Base-by-base conservation (phyloP, 257 asterid genomes). In the Salvia miltiorrhiza region DNA sequence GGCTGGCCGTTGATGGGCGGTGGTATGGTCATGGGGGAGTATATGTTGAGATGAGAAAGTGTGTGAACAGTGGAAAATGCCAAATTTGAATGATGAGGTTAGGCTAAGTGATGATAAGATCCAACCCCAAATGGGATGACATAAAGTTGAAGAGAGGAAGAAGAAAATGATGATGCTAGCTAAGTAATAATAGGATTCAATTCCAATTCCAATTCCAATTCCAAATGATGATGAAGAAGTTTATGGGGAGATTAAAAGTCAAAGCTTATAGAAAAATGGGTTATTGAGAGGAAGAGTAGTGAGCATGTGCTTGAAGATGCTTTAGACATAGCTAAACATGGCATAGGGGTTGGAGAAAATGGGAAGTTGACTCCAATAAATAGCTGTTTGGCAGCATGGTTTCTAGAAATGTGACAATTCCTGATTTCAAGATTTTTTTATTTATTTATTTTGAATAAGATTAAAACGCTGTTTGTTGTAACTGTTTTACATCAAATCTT, bases 271-370 rank as follows among this genome's bases (percentile, higher is more conserved):
- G 53, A 69, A 75, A 79, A 56, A 32, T 32, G 69, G 56, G 7
- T 30, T 30, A 30, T 30, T 3, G 4, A 30, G 35, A 2, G 76
- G 64, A 71, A 63, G 54, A 75, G 74, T 57, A 65, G 83, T 33
- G 0, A 65, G 48, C 73, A 67, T 66, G 84, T 82, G 88, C 72
- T 66, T 81, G 74, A 71, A 82, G 84, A 84, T 73, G 89, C 69
- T 69, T 23, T 28, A 67, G 86, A 74, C 88, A 80, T 44, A 74
- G 71, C n/a, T n/a, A 30, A 7, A 69, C 75, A 60, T 76, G 78
- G 77, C 75, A 60, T 76, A 77, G 77, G 79, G 73, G 75, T 28
- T 58, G 58, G 76, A 63, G 79, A 55, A 49, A 71, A 50, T 49
- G 57, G 43, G 43, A 47, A 69, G 81, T 83, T 86, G 89, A 82